A percentile compares a stretch with the other conserved stretches of the same genome.
phyloP scores from a whole-genome alignment of 176 grass and related monocot species.

The Melocanna baccifera region DNA sequence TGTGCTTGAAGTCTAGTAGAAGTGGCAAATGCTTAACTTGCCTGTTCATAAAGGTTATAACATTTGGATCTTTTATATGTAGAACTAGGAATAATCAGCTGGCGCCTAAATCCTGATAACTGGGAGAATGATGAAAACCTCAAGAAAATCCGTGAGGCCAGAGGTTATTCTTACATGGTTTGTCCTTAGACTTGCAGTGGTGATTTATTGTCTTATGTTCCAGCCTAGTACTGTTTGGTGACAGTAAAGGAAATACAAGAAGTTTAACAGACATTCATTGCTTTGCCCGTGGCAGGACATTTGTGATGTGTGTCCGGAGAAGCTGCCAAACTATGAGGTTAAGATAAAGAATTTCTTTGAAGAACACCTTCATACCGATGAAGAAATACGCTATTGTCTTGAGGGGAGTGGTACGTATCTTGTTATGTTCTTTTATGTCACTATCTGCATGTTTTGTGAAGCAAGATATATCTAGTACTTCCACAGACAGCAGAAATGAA shows the following conservation, averaged over 20 bases:
- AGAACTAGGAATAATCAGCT: slow-evolving; percentile 81
- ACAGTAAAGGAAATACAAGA: not conserved
- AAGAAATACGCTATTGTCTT: slow-evolving; percentile 89
- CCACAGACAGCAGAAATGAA: not conserved
- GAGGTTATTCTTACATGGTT: slow-evolving; percentile 77
- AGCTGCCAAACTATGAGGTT: slow-evolving; percentile 75
- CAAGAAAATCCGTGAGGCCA: slow-evolving; percentile 82
- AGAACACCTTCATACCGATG: slow-evolving; percentile 87
- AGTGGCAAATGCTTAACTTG: not conserved
- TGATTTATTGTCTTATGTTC: not conserved
- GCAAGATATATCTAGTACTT: not conserved
- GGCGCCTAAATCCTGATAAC: slow-evolving; percentile 58
- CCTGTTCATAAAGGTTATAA: not conserved
- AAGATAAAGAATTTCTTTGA: slow-evolving; percentile 88
- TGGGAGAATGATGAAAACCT: slow-evolving; percentile 60
- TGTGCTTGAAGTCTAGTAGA: not conserved
- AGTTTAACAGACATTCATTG: not conserved
- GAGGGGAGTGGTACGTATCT: slow-evolving; percentile 75
- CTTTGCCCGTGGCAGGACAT: slow-evolving; percentile 57
- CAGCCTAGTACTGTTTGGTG: not conserved
- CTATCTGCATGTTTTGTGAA: not conserved
- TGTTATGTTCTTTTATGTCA: not conserved
- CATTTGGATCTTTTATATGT: not conserved
- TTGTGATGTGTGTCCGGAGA: slow-evolving; percentile 77
- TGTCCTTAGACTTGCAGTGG: not conserved